Conservation (phyloP, 352 stramenopile species). For the Globisporangium middletonii region DNA sequence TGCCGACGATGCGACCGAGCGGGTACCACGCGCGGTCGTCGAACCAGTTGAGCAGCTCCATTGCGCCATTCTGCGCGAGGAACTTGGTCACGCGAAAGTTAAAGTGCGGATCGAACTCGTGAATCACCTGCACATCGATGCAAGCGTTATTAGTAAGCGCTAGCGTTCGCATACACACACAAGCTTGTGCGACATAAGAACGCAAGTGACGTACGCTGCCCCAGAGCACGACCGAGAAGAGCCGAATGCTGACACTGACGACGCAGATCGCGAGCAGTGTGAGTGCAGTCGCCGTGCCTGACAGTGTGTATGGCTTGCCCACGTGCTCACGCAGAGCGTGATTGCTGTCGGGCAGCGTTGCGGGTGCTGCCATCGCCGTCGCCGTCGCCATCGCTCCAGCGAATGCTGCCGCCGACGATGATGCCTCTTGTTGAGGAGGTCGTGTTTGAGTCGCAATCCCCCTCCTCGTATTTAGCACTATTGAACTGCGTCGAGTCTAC, state of each 20-base stretch:
- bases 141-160: not conserved
- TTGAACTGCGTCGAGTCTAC: no score
- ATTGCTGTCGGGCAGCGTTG: no score
- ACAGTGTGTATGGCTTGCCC: slow-evolving; percentile 9
- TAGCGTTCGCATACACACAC: not conserved
- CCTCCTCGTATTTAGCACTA: no score
- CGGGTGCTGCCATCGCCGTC: no score
- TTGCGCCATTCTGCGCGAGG: slow-evolving; percentile 84
- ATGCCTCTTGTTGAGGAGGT: no score
- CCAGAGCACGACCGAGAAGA: slow-evolving; percentile 90
- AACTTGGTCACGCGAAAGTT: slow-evolving; percentile 99
- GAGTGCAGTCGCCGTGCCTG: slow-evolving; percentile 22
- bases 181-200: not conserved
- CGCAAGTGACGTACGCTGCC: slow-evolving; percentile 55
- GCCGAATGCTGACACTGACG: slow-evolving; percentile 86
- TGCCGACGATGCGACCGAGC: slow-evolving; percentile 88
- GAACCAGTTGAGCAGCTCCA: slow-evolving; percentile 97
- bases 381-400: no score
- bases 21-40: slow-evolving; percentile 96
- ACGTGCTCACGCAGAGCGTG: not conserved
- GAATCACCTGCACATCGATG: slow-evolving; percentile 58
- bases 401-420: no score
- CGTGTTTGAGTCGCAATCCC: slow-evolving; percentile 1
- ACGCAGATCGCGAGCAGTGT: slow-evolving; percentile 82
- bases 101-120: slow-evolving; percentile 96